Evolutionary conservation across 352 stramenopile genomes (phyloP), one percentile per base, ranked within the genome.

Genomic region (Stephanocyclus meneghinianus): DNA sequence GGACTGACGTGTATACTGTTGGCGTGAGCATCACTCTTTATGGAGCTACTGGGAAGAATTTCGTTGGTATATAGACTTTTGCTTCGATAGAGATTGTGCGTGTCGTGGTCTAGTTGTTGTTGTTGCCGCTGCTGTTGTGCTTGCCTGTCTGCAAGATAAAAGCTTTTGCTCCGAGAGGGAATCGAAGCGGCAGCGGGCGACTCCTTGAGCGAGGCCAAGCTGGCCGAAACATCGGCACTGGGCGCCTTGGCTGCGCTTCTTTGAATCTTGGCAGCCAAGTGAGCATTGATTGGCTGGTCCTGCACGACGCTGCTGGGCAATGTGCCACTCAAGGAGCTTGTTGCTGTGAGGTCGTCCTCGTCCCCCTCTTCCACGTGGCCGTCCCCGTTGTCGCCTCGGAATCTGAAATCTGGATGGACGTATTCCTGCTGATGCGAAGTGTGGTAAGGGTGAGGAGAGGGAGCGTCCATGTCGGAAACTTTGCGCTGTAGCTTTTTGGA

Each of bases 341-440:
- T 75, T 7, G 61, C 61, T 9, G 55, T 60, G 44, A 51, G 44
- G 1, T 66, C 55, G 21, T 75, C 67, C 11, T 62, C 53, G 50
- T 73, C 50, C 32, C 40, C 65, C 1, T 50, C 35, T 26, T 63
- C 11, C 5, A 21, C 10, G 45, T 53, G n/a, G 18, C 42, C 21
- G 35, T 6, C 26, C 6, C 37, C 51, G 9, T 16, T 0, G 37
- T 60, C 37, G 18, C 7, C 9, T 8, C 47, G 40, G 63, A 48
- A 72, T 29, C 51, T 29, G 37, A 55, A 63, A 26, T 72, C 48
- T 1, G 48, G 21, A 42, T 60, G 53, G 18, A 69, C 50, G 57
- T 76, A 76, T 9, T 76, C 68, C 18, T 5, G 53, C 11, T 64
- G 40, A 2, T 32, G 16, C 8, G 15, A 21, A 26, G 35, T 35